Conservation (phyloP, 371 early-diverging fungal species). For the Batrachochytrium dendrobatidis region DNA sequence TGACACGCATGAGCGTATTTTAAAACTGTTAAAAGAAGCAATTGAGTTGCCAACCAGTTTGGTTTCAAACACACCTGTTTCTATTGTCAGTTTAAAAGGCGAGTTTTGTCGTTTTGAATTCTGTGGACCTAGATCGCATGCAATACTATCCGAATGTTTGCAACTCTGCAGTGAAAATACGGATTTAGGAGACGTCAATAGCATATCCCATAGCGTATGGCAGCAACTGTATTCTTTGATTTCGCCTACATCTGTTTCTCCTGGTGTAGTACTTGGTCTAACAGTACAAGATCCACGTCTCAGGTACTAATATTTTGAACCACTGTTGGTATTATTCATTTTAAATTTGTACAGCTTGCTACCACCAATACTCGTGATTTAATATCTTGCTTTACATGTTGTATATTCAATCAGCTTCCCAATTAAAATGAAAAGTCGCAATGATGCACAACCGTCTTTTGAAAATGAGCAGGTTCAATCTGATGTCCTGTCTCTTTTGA, state of each 20-base stretch:
- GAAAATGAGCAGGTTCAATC: not conserved
- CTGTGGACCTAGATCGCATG: slow-evolving; percentile 69
- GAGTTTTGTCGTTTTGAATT: slow-evolving; percentile 58
- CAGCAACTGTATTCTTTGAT: slow-evolving; percentile 35
- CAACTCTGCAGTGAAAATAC: slow-evolving; percentile 9
- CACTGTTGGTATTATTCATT: no score
- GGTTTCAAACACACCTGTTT: not conserved
- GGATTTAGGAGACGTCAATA: slow-evolving; percentile 13
- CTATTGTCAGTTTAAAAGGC: slow-evolving; percentile 10
- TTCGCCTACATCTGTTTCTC: slow-evolving; percentile 58
- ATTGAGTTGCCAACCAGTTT: no score
- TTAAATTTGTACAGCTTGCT: no score
- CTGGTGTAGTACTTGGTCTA: slow-evolving; percentile 59
- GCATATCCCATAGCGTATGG: slow-evolving; percentile 30
- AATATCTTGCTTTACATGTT: no score
- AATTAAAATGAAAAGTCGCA: slow-evolving; percentile 55
- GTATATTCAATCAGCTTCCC: no score
- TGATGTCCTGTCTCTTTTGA: slow-evolving; percentile 3
- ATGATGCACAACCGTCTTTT: slow-evolving; percentile 15
- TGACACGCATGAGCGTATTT: slow-evolving; percentile 9
- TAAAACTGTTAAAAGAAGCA: slow-evolving; percentile 1
- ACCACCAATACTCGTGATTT: no score
- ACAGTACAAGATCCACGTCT: slow-evolving; percentile 67
- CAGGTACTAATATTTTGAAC: no score
- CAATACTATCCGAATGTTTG: slow-evolving; percentile 55